Evolutionary conservation across 306 rosid genomes (phyloP).

Genomic region (Urtica urens): DNA sequence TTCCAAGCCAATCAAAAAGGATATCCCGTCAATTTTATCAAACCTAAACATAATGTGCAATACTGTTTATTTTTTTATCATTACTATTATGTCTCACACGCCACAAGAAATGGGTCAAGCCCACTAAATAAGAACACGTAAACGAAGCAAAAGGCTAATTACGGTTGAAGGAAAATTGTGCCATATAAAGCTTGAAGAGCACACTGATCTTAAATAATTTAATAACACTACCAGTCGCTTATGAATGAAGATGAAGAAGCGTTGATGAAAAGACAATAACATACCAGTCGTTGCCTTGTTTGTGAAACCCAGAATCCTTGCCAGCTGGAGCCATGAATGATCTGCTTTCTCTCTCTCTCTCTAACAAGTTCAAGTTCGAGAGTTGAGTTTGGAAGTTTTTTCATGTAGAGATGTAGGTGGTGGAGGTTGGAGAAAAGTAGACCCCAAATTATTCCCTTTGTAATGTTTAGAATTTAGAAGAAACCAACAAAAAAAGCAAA

Average conservation of each 20-base stretch:
- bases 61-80: too few species aligned
- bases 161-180: too few species aligned
- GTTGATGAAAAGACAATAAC: neutral
- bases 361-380: neutral
- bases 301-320: conserved; percentile 64
- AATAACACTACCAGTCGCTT: too few species aligned
- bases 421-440: conserved; percentile 17
- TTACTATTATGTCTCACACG: too few species aligned
- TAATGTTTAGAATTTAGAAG: neutral
- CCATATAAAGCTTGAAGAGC: too few species aligned
- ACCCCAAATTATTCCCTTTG: conserved; percentile 20
- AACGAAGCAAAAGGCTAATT: too few species aligned
- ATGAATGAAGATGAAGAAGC: neutral
- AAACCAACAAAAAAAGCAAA: conserved; percentile 12
- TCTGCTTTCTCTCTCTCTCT: neutral
- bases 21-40: too few species aligned
- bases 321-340: conserved; percentile 64
- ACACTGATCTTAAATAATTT: neutral
- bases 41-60: conserved; percentile 2
- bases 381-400: conserved; percentile 16
- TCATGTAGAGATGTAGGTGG: conserved; percentile 24
- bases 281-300: conserved; percentile 77
- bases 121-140: too few species aligned
- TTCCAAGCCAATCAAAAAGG: conserved; percentile 17
- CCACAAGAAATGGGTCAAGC: too few species aligned